Conservation (phyloP, 2,329 filamentous ascomycete genomes). For the Nannizziopsis barbatae region DNA sequence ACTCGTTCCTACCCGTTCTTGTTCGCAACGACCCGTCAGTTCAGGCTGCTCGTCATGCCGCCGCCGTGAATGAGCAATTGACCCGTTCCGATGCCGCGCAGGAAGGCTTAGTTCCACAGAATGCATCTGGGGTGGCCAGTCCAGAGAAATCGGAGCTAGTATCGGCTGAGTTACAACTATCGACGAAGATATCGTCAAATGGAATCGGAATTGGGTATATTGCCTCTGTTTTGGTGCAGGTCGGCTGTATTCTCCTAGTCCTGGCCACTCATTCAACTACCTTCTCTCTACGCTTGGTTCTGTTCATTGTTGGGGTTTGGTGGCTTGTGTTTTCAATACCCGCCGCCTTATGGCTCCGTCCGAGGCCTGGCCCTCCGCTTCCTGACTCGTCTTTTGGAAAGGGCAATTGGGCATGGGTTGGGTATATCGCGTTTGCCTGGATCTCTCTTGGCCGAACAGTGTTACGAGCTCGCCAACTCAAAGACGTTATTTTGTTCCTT, state of each 20-base stretch:
- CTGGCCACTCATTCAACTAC: conserved; percentile 62
- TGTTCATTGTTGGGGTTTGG: conserved; percentile 81
- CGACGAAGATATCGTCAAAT: conserved; percentile 80
- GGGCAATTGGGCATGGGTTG: conserved; percentile 46
- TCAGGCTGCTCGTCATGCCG: conserved; percentile 22
- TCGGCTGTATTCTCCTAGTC: conserved; percentile 66
- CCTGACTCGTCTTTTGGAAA: conserved; percentile 31
- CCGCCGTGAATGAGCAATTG: not conserved
- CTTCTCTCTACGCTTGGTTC: conserved; percentile 73
- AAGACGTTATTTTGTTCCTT: conserved; percentile 75
- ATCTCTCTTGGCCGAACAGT: conserved; percentile 71
- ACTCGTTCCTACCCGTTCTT: conserved; percentile 84
- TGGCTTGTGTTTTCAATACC: conserved; percentile 89
- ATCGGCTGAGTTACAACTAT: conserved; percentile 63
- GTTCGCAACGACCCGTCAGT: conserved; percentile 68
- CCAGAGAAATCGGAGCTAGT: conserved; percentile 9
- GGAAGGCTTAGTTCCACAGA: conserved; percentile 12
- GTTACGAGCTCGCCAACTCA: conserved; percentile 59
- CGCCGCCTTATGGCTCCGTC: conserved; percentile 72
- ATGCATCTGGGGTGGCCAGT: conserved; percentile 21
- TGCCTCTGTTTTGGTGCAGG: conserved; percentile 74
- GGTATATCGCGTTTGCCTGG: conserved; percentile 77
- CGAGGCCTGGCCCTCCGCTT: conserved; percentile 77
- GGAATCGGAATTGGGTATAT: conserved; percentile 92
- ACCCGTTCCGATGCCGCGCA: not conserved